Base-by-base conservation (phyloP, 208 protist genomes). In the Acanthamoeba divionensis region DNA sequence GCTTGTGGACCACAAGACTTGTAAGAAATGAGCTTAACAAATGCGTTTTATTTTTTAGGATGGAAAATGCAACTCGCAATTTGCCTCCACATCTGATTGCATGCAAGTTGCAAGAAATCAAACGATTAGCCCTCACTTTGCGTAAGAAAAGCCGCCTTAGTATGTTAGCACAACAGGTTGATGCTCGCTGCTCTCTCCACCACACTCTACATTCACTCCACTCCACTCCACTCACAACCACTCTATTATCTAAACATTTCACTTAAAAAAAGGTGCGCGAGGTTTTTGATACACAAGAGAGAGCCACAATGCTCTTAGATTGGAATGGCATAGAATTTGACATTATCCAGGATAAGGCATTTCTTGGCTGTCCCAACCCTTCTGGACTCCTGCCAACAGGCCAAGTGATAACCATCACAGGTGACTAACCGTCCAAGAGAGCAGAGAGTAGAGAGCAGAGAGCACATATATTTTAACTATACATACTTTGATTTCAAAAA, bases 261-360 rank as follows among this genome's bases (percentile, higher is more conserved):
- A 13, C 60, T 2, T 3, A 1, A 67, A 26, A n/a, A 57, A 13
- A 75, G 45, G 45, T 50, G 24, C 8, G 71, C 6, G 71, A 80
- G 44, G 38, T 26, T 29, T 33, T 80, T 15, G n/a, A n/a, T n/a
- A n/a, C n/a, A n/a, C n/a, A n/a, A n/a, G 77, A 67, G 7, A 55
- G 52, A 44, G 52, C 38, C 55, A 62, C 52, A 4, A 86, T 86
- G 77, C 54, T 86, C 2, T 50, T 86, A 33, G 77, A 86, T 44
- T 86, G 77, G 77, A 21, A 55, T 8, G 77, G 55, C 31, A 66
- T 86, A 88, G 77, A 86, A 38, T 67, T 86, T 31, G 77, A 86
- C 38, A 86, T 86, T 24, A 86, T 86, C 33, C 77, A 86, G 54
- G 77, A 86, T 41, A 86, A 86, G 31, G 67, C 77, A 10, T 86